These are phyloP conservation scores for Porodaedalea pini DNA, from an alignment of 1,284 basidiomycete species.

Conservation along the genomic window DNA sequence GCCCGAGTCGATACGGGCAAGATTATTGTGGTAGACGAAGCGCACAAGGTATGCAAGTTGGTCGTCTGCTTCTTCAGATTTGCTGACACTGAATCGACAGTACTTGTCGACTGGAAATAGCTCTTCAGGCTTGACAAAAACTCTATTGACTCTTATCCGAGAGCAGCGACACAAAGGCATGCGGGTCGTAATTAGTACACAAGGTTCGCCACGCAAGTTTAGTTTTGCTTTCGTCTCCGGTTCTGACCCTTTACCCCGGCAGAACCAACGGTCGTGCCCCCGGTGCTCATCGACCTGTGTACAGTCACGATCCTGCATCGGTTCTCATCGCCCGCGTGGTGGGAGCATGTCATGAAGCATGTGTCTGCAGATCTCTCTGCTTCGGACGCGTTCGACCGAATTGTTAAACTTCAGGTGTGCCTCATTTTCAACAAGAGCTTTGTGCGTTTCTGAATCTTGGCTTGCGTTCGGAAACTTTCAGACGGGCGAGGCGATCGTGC, in stretches of 20 bases:
- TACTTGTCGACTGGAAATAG: no score
- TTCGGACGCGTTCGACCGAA: slow-evolving; percentile 59
- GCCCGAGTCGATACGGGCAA: no score
- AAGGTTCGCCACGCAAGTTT: no score
- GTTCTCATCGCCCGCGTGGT: slow-evolving; percentile 73
- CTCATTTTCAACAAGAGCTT: background rate
- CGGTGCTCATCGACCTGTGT: slow-evolving; percentile 65
- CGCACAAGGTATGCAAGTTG: no score
- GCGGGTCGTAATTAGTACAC: no score
- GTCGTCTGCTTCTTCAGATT: no score
- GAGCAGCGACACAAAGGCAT: no score
- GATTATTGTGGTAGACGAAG: no score
- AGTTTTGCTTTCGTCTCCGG: no score
- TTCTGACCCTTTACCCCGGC: slow-evolving; percentile 54
- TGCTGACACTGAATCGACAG: no score
- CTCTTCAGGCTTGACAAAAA: no score
- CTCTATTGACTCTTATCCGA: no score
- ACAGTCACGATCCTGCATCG: slow-evolving; percentile 61
- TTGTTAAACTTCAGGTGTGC: slow-evolving; percentile 59
- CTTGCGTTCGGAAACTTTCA: background rate
- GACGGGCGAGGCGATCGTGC: slow-evolving; percentile 13
- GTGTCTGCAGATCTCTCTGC: slow-evolving; percentile 58
- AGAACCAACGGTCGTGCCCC: slow-evolving; percentile 72
- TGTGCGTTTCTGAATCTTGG: background rate
- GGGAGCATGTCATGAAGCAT: slow-evolving; percentile 62